Base-by-base conservation (phyloP, 768 basidiomycete genomes). In the Tubosaeta sp. region DNA sequence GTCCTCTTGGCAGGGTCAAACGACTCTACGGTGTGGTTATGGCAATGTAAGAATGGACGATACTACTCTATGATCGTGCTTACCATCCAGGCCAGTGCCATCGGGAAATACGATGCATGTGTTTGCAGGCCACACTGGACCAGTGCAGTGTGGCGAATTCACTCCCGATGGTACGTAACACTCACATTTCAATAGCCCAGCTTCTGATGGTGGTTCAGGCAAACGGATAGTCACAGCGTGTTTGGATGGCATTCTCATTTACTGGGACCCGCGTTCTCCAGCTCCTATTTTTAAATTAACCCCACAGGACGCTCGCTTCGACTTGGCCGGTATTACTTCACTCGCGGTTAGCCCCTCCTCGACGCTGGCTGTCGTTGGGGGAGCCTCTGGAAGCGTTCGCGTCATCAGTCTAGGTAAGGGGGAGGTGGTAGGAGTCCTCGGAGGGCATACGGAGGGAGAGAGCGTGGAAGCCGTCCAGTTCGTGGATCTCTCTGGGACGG, bases 51-150 rank as follows among this genome's bases (percentile, higher is more conserved):
- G 86, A 71, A n/a, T 7, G 22, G 22, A 46, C 22, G 26, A 27
- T 8, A 6, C 31, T 4, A 19, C 10, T 7, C n/a, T 9, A 19
- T 39, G 37, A 9, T 44, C 22, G 1, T 34, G 10, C 47, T 59
- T 8, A 59, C 32, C 44, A 48, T 43, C 8, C 25, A 31, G 45
- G 45, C 52, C 66, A 97, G 95, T 99, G 27, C 97, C 97, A 3
- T 89, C 88, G 6, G 97, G 97, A 39, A 88, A 83, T 58, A 95
- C 86, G 47, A 95, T 99, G 88, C 89, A 94, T 64, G 95, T 98
- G 8, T 91, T 98, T 60, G 88, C 91, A 2, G 92, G 92, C 0
- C 97, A 99, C 70, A 84, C 83, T 0, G 82, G 86, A 6, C 71
- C 93, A 6, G 85, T 93, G 5, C 86, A 90, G 43, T 87, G 88